A percentile compares a stretch with the other conserved stretches of the same genome.
phyloP scores from a whole-genome alignment of 73 alveolate species.

The Tetrahymena thermophila region DNA sequence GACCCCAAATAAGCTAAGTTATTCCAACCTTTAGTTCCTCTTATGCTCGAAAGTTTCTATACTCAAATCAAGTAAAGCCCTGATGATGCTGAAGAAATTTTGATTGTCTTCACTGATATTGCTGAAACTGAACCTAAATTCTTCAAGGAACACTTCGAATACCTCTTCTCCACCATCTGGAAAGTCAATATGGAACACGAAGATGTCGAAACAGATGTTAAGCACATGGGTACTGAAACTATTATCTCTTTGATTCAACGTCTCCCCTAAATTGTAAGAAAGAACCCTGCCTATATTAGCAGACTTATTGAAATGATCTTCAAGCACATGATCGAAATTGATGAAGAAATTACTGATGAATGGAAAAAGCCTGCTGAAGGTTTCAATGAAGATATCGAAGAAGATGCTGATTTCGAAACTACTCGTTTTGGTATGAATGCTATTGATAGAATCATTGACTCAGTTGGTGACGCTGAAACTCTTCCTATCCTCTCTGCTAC shows the following conservation, averaged over 20 bases:
- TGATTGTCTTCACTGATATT: constrained; percentile 65
- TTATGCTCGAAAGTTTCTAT: constrained; percentile 53
- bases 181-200: constrained; percentile 48
- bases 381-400: constrained; percentile 64
- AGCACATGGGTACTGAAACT: constrained; percentile 72
- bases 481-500: constrained; percentile 54
- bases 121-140: constrained; percentile 83
- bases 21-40: constrained; percentile 51
- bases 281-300: constrained; percentile 51
- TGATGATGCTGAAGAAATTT: constrained; percentile 65
- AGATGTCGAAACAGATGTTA: constrained; percentile 48
- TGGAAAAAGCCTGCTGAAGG: constrained; percentile 88
- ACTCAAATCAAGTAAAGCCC: constrained; percentile 50
- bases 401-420: constrained; percentile 80
- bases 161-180: constrained; percentile 50
- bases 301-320: constrained; percentile 59
- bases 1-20: constrained; percentile 62
- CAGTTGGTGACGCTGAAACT: constrained; percentile 77
- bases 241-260: constrained; percentile 63
- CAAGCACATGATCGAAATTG: constrained; percentile 74
- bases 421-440: constrained; percentile 81
- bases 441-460: constrained; percentile 82
- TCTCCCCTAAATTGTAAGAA: constrained; percentile 60
- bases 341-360: constrained; percentile 58
- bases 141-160: constrained; percentile 57